Evolutionary conservation across 1,284 basidiomycete species (phyloP), one percentile per base, ranked within the genome.

Genomic region (Ustilago esculenta): DNA sequence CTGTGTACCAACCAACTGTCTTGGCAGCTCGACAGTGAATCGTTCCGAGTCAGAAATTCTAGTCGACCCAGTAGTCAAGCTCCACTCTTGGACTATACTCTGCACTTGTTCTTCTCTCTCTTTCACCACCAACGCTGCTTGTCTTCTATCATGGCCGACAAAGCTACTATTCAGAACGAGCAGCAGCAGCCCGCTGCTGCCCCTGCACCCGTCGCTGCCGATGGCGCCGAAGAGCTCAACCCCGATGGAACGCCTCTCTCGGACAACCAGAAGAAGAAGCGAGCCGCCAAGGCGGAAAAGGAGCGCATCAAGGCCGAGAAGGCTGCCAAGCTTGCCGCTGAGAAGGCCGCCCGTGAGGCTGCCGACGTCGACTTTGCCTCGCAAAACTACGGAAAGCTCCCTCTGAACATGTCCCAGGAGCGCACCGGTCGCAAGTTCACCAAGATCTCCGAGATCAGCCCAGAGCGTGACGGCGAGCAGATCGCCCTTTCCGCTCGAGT

Each of bases 261-360:
- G 58, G 97, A 97, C 84, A 92, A 87, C 80, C 93, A 95, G 79
- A 84, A 94, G 68, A 98, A 98, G 86, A 96, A 94, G 85, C 87
- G 89, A 29, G 91, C 91, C 25, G 96, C 95, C 83, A 90, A 91
- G 64, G 90, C 90, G 17, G 93, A 96, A 83, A 98, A 98, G 76
- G 83, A 84, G 59, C 73, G 77, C 44, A 57, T 74, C 46, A 82
- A 83, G 81, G 91, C 90, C 21, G 90, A 90, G 83, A 94, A 93
- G 83, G 91, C 90, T 5, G 92, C 90, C 14, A 90, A 89, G 76
- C 89, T 88, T 63, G 87, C 89, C 50, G 91, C 92, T 70, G 87
- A 90, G 49, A 90, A 89, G 57, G 87, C 87, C 54, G 87, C 89
- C 73, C 86, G 89, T 66, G 89, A 89, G 65, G 91, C 89, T 21